Evolutionary conservation across 257 asterid species (phyloP).

Genomic region (Primulina eburnea): DNA sequence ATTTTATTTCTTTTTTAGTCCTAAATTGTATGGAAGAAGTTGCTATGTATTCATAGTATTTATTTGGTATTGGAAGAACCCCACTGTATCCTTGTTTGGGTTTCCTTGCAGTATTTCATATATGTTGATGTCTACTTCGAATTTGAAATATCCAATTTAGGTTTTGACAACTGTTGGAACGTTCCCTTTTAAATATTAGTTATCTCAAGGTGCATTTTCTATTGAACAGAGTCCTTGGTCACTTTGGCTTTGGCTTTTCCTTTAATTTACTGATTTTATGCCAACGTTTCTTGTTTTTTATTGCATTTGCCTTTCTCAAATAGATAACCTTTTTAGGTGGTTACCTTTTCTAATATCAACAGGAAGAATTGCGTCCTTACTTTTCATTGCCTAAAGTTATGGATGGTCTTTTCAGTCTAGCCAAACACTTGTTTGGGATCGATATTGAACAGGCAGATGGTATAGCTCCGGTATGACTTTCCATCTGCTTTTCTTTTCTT

Average conservation of each 20-base stretch:
- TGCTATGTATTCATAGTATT: not conserved
- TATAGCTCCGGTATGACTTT: constrained; percentile 37
- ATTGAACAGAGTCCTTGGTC: not conserved
- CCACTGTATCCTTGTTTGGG: constrained; percentile 5
- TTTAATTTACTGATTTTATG: not conserved
- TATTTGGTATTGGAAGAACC: constrained; percentile 11
- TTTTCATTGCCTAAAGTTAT: constrained; percentile 85
- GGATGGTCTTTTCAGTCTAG: not conserved
- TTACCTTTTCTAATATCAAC: constrained; percentile 29
- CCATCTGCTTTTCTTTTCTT: constrained; percentile 20
- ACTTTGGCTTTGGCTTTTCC: not conserved
- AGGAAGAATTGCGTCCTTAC: constrained; percentile 98
- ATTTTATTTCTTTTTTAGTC: not conserved
- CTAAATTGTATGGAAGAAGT: constrained; percentile 4
- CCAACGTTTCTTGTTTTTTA: constrained; percentile 8
- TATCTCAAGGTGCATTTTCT: constrained; percentile 1
- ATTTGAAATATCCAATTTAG: not conserved
- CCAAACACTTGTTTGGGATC: not conserved
- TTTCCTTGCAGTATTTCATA: constrained; percentile 4
- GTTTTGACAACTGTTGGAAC: constrained; percentile 4
- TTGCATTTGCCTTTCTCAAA: constrained; percentile 8
- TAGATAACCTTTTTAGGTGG: constrained; percentile 19
- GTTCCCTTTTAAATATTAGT: constrained; percentile 11
- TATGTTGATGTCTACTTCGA: not conserved
- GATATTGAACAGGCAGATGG: not conserved